phyloP scores from a whole-genome alignment of 495 filamentous ascomycete genomes.

The Penicillium crystallinum region DNA sequence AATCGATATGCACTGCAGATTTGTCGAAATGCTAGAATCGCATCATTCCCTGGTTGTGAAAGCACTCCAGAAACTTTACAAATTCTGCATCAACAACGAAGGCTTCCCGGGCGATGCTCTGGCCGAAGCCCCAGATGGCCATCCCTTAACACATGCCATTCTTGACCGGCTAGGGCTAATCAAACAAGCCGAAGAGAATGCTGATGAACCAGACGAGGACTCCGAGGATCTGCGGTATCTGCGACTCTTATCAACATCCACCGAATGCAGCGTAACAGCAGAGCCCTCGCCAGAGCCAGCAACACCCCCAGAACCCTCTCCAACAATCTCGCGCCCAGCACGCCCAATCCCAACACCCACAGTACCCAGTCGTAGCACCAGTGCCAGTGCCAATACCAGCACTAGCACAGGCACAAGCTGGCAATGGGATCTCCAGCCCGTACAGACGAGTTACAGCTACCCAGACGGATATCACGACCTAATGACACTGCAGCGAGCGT shows the following conservation, averaged over 20 bases:
- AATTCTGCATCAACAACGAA: slow-evolving; percentile 40
- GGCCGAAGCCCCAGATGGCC: slow-evolving; percentile 36
- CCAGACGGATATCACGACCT: slow-evolving; percentile 23
- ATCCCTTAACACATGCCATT: slow-evolving; percentile 43
- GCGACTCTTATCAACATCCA: slow-evolving; percentile 35
- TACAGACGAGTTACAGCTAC: slow-evolving; percentile 22
- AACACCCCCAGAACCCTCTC: slow-evolving; percentile 35
- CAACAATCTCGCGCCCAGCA: slow-evolving; percentile 10
- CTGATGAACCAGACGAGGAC: slow-evolving; percentile 36
- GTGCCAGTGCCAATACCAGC: too few species aligned
- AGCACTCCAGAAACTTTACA: slow-evolving; percentile 42
- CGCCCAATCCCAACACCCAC: slow-evolving; percentile 17
- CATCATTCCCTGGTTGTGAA: slow-evolving; percentile 43
- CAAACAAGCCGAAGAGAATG: slow-evolving; percentile 44
- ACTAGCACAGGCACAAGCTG: slow-evolving; percentile 8
- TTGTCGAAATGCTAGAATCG: slow-evolving; percentile 47
- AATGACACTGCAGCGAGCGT: slow-evolving; percentile 16
- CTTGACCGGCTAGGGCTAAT: slow-evolving; percentile 44
- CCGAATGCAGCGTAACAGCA: slow-evolving; percentile 37
- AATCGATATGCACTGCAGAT: slow-evolving; percentile 17
- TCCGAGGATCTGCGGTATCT: slow-evolving; percentile 37
- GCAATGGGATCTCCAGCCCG: slow-evolving; percentile 35
- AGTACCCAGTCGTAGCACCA: slow-evolving; percentile 12
- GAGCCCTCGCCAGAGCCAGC: slow-evolving; percentile 40
- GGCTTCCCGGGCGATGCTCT: slow-evolving; percentile 45